Evolutionary conservation across 1,284 basidiomycete genomes (phyloP).

Genomic region (Sanghuangporus weigelae): DNA sequence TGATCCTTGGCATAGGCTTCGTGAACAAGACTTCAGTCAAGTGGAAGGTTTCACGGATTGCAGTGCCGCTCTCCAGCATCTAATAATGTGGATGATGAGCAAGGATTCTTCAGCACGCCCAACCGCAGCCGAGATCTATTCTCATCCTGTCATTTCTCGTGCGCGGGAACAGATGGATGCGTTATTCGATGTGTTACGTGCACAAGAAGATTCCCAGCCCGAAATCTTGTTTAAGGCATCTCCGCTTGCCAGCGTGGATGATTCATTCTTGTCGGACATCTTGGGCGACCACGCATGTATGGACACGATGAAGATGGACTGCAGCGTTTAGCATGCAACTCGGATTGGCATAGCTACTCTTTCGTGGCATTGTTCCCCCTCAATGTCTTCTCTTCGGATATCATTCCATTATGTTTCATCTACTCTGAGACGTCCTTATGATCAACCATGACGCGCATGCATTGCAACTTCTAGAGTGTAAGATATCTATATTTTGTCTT

Average conservation of each 20-base stretch:
- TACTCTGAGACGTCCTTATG: slow-evolving; percentile 6
- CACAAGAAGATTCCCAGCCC: slow-evolving; percentile 31
- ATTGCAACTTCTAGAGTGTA: background rate
- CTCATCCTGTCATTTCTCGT: slow-evolving; percentile 64
- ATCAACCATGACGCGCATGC: slow-evolving; percentile 3
- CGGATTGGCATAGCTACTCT: background rate
- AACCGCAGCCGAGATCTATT: slow-evolving; percentile 52
- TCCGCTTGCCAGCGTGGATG: slow-evolving; percentile 51
- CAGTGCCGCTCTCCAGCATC: slow-evolving; percentile 63
- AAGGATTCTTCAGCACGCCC: slow-evolving; percentile 62
- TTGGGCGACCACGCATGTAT: slow-evolving; percentile 30
- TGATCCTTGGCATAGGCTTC: slow-evolving; percentile 90
- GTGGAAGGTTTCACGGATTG: slow-evolving; percentile 60
- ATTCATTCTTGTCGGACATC: slow-evolving; percentile 58
- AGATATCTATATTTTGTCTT: slow-evolving; percentile 18
- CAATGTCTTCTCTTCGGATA: slow-evolving; percentile 13
- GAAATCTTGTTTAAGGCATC: slow-evolving; percentile 50
- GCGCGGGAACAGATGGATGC: slow-evolving; percentile 62
- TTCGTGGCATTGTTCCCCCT: slow-evolving; percentile 1
- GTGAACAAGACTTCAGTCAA: slow-evolving; percentile 89
- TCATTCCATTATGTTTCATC: slow-evolving; percentile 20
- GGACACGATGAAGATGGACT: slow-evolving; percentile 16
- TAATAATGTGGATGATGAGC: slow-evolving; percentile 79
- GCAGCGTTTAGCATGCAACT: slow-evolving; percentile 7
- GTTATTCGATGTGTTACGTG: slow-evolving; percentile 35